Evolutionary conservation across 176 grass and related monocot genomes (phyloP).

Genomic region (Sorghum bicolor): Sorghum_bicolor_NCBIv3 NC_012873.2:11240001-11240500

Average conservation of each 20-base stretch:
- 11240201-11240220: conserved; percentile 23
- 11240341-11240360: neutral
- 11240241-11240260: conserved; percentile 32
- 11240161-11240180: conserved; percentile 37
- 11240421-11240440: conserved; percentile 33
- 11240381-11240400: conserved; percentile 17
- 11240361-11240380: neutral
- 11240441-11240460: conserved; percentile 58
- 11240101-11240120: neutral
- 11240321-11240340: neutral
- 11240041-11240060: conserved; percentile 31
- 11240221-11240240: conserved; percentile 27
- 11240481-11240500: conserved; percentile 34
- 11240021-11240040: conserved; percentile 42
- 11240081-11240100: neutral
- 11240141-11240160: neutral
- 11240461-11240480: conserved; percentile 37
- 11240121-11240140: conserved; percentile 30
- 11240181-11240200: conserved; percentile 26
- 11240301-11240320: neutral
- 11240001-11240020: conserved; percentile 21
- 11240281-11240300: neutral
- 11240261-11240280: conserved; percentile 4
- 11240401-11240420: neutral
- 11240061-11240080: neutral